phyloP scores from a whole-genome alignment of 2,329 filamentous ascomycete species.

The Aspergillus costaricaensis region DNA sequence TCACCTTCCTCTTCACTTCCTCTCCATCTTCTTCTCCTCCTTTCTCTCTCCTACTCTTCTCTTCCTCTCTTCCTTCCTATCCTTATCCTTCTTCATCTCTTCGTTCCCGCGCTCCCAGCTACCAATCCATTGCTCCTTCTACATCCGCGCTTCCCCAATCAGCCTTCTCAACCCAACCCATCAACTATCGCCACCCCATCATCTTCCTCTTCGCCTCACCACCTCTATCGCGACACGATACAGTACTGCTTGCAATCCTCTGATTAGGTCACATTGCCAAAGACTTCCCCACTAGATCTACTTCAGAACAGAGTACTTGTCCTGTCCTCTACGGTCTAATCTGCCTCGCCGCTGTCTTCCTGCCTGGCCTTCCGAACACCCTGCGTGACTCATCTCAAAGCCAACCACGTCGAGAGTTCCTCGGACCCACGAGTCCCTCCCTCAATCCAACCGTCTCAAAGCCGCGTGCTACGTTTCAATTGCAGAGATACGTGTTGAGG shows the following conservation, averaged over 20 bases:
- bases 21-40: slow-evolving; percentile 23
- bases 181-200: slow-evolving; percentile 7
- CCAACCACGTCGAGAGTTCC: slow-evolving; percentile 19
- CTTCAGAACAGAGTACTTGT: slow-evolving; percentile 16
- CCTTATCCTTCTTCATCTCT: slow-evolving; percentile 17
- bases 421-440: slow-evolving; percentile 20
- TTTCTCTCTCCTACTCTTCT: slow-evolving; percentile 18
- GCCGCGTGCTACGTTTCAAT: slow-evolving; percentile 20
- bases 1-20: slow-evolving; percentile 19
- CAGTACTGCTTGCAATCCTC: slow-evolving; percentile 8
- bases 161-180: slow-evolving; percentile 6
- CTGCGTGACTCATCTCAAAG: slow-evolving; percentile 25
- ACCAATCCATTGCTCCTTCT: slow-evolving; percentile 22
- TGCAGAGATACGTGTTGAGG: slow-evolving; percentile 18
- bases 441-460: slow-evolving; percentile 10
- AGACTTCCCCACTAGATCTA: slow-evolving; percentile 18
- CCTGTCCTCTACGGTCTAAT: slow-evolving; percentile 11
- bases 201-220: slow-evolving; percentile 5
- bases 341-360: slow-evolving; percentile 14
- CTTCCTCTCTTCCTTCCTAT: slow-evolving; percentile 19
- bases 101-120: slow-evolving; percentile 5
- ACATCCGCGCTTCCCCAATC: slow-evolving; percentile 1
- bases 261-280: slow-evolving; percentile 8
- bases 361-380: slow-evolving; percentile 20
- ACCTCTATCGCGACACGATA: slow-evolving; percentile 8